Conservation (phyloP, 2,329 filamentous ascomycete species). For the Clonostachys byssicola region DNA sequence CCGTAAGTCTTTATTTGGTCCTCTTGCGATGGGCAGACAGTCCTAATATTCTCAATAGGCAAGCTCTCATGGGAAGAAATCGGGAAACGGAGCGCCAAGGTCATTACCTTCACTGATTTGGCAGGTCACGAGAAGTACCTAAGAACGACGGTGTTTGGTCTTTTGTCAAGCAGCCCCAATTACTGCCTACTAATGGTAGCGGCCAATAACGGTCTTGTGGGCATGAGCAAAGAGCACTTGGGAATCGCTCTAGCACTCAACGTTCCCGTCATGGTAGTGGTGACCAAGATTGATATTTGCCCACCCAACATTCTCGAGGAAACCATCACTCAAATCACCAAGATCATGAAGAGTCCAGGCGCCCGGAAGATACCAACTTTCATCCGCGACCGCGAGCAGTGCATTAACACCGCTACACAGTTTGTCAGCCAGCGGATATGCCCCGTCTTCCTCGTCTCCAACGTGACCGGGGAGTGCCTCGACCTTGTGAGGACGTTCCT, state of each 20-base stretch:
- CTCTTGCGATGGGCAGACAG: background rate
- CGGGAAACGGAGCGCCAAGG: constrained; percentile 89
- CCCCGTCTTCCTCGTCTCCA: constrained; percentile 96
- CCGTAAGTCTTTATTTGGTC: constrained; percentile 47
- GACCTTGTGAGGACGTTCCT: constrained; percentile 89
- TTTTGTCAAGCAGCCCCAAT: constrained; percentile 91
- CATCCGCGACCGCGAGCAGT: constrained; percentile 86
- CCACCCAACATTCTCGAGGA: constrained; percentile 92
- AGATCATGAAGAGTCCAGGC: constrained; percentile 90
- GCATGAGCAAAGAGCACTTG: constrained; percentile 97
- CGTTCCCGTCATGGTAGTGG: constrained; percentile 94
- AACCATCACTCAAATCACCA: constrained; percentile 85
- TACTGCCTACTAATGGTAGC: constrained; percentile 98
- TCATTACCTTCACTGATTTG: constrained; percentile 93
- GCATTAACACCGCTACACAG: constrained; percentile 91
- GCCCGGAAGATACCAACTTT: constrained; percentile 95
- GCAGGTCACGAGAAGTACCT: constrained; percentile 95
- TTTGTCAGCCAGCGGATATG: constrained; percentile 95
- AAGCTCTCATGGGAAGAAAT: constrained; percentile 96
- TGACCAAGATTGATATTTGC: constrained; percentile 98
- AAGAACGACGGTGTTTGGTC: constrained; percentile 91
- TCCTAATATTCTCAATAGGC: constrained; percentile 18
- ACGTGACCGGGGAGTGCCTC: constrained; percentile 89
- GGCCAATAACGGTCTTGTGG: constrained; percentile 93
- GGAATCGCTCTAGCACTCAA: constrained; percentile 93